Percentiles rank a stretch among this genome's conserved stretches.
Evolutionary conservation across 495 filamentous ascomycete species (phyloP).

Genomic region (Penicillium flavigenum): DNA sequence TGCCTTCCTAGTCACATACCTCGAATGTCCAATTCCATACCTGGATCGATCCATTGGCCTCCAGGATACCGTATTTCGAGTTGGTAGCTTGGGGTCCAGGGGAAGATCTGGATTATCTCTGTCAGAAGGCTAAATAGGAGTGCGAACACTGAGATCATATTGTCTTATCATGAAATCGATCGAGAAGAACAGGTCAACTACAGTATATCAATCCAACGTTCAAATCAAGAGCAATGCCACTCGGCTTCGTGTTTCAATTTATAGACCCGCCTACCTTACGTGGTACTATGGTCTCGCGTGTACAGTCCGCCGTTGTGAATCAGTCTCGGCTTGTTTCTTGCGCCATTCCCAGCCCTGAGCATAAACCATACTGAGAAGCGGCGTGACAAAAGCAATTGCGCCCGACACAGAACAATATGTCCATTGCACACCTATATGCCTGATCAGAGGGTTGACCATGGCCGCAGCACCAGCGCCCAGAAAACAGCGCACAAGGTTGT

Average conservation of each 20-base stretch:
- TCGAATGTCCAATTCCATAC: constrained; percentile 13
- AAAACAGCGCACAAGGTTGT: constrained; percentile 66
- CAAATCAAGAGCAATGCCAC: neutral
- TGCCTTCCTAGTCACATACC: constrained; percentile 8
- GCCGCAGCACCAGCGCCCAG: constrained; percentile 63
- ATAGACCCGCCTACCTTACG: neutral
- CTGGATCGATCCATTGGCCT: constrained; percentile 15
- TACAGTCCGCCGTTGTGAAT: neutral
- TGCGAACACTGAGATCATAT: neutral
- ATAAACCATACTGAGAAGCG: constrained; percentile 26
- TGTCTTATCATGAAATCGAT: neutral
- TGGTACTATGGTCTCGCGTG: neutral
- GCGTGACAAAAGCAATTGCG: constrained; percentile 12
- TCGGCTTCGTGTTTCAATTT: neutral
- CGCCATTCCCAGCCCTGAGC: constrained; percentile 15
- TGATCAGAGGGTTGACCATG: constrained; percentile 58
- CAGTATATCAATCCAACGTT: neutral
- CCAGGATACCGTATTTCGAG: constrained; percentile 18
- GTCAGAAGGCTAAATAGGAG: neutral
- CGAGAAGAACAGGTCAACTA: neutral
- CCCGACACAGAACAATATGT: constrained; percentile 25
- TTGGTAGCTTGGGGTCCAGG: constrained; percentile 2
- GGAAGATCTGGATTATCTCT: neutral
- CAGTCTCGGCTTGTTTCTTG: constrained; percentile 8
- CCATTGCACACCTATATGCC: constrained; percentile 14